Conservation (phyloP, 1,284 basidiomycete genomes). For the Thecaphora thlaspeos region DNA sequence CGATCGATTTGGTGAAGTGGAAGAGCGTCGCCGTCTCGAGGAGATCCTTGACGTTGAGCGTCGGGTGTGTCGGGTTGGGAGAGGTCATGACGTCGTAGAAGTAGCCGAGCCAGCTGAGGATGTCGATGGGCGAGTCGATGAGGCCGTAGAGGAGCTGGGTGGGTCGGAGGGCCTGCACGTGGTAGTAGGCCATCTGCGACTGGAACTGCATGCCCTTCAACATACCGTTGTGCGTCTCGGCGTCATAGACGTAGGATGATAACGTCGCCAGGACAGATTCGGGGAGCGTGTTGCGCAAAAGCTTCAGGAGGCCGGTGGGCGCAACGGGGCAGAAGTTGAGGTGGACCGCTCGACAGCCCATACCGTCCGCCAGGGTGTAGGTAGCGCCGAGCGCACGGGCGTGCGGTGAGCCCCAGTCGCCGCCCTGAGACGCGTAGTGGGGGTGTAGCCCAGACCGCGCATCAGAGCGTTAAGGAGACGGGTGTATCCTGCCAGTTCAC, state of each 20-base stretch:
- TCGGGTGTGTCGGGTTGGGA: constrained; percentile 11
- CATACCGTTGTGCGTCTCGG: constrained; percentile 25
- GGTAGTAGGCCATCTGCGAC: constrained; percentile 36
- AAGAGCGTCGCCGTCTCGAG: constrained; percentile 29
- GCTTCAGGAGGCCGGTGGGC: constrained; percentile 23
- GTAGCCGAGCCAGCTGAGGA: constrained; percentile 41
- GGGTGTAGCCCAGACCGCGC: constrained; percentile 38
- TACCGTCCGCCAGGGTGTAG: constrained; percentile 33
- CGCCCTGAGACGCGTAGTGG: constrained; percentile 44
- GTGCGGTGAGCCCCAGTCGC: constrained; percentile 48
- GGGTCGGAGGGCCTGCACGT: constrained; percentile 30
- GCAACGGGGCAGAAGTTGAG: constrained; percentile 49
- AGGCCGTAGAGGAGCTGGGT: constrained; percentile 35
- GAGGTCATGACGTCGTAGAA: constrained; percentile 29
- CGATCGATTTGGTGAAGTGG: constrained; percentile 39
- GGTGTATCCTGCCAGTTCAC: constrained; percentile 32
- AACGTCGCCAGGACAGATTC: constrained; percentile 20
- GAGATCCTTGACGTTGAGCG: constrained; percentile 28
- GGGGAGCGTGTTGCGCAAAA: constrained; percentile 26
- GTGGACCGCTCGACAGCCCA: constrained; percentile 42
- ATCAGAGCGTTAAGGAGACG: constrained; percentile 45
- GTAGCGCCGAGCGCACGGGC: constrained; percentile 28
- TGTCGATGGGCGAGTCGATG: constrained; percentile 38
- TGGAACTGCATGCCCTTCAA: constrained; percentile 28
- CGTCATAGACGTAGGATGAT: constrained; percentile 25